Evolutionary conservation across 768 basidiomycete genomes (phyloP), one percentile per base, ranked within the genome.

Genomic region (Cystofilobasidium macerans): DNA sequence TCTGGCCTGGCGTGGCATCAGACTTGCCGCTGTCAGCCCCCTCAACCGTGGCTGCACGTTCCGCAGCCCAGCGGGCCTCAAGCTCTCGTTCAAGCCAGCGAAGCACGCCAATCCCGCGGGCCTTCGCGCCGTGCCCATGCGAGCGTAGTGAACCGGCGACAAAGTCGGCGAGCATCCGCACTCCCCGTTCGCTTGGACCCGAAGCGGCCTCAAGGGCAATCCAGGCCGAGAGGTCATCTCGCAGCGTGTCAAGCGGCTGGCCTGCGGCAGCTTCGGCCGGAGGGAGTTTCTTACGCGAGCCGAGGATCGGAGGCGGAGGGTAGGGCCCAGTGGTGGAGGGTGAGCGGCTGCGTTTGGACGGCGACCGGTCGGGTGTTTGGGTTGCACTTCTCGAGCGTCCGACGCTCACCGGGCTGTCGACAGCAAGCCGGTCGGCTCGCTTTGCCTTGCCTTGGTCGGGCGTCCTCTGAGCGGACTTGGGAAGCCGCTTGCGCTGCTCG

Each of bases 51-150:
- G 26, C 38, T 26, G n/a, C 16, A 11, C 35, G 32, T 12, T 42
- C 36, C 33, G 38, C 33, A 8, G 58, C 26, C 58, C 58, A 60
- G 8, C 58, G 33, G 3, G 35, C 38, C 2, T 13, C 20, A 3
- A 60, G 38, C 40, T 60, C 58, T 14, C 43, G 26, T 35, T 20
- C 57, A 57, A 57, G 59, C 64, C 64, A 65, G n/a, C 43, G 57
- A 22, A 65, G 28, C 48, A 65, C 7, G 26, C 47, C 58, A 3
- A 47, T 9, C 57, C 45, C 64, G 35, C 57, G 45, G 45, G 57
- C 64, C 48, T 12, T 48, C 32, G 35, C 36, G 12, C 64, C 64
- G 26, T 48, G 30, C 38, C 64, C 64, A 9, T 26, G 56, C 24
- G 45, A 22, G 43, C 26, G 42, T 7, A 48, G 33, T 24, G 57